These are phyloP conservation scores for Penicillium sp. DNA, from an alignment of 2,329 filamentous ascomycete genomes.

Conservation along the genomic window DNA sequence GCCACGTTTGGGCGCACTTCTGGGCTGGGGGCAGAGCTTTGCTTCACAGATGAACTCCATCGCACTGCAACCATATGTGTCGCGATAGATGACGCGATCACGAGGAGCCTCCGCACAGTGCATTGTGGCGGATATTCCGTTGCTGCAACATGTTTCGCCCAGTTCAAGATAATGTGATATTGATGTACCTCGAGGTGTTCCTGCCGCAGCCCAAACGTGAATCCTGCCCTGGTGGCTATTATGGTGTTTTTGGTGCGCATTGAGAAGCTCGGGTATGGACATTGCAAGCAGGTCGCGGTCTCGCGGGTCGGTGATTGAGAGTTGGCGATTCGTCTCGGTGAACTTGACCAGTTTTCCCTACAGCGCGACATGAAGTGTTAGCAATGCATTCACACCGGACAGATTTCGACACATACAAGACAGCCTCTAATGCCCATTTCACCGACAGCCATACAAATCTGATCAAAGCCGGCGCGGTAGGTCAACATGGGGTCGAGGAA, in stretches of 20 bases:
- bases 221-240: conserved; percentile 48
- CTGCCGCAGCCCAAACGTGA: conserved; percentile 45
- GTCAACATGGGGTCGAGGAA: conserved; percentile 39
- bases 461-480: conserved; percentile 27
- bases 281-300: conserved; percentile 28
- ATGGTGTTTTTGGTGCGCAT: conserved; percentile 20
- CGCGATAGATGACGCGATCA: conserved; percentile 24
- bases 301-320: conserved; percentile 28
- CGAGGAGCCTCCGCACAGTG: conserved; percentile 45
- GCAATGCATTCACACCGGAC: neutral
- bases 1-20: neutral
- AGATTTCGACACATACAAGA: conserved; percentile 13
- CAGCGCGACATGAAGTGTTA: neutral
- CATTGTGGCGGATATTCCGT: conserved; percentile 46
- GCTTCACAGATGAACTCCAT: conserved; percentile 34
- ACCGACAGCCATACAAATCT: conserved; percentile 28
- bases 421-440: conserved; percentile 36
- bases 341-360: conserved; percentile 23
- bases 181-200: conserved; percentile 45
- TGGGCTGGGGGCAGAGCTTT: conserved; percentile 25
- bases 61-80: conserved; percentile 34
- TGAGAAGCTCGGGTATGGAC: conserved; percentile 26
- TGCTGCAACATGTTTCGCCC: conserved; percentile 36
- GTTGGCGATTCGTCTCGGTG: conserved; percentile 24
- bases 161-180: conserved; percentile 35